Base-by-base conservation (phyloP, 2,329 filamentous ascomycete genomes). In the Claviceps sp. region DNA sequence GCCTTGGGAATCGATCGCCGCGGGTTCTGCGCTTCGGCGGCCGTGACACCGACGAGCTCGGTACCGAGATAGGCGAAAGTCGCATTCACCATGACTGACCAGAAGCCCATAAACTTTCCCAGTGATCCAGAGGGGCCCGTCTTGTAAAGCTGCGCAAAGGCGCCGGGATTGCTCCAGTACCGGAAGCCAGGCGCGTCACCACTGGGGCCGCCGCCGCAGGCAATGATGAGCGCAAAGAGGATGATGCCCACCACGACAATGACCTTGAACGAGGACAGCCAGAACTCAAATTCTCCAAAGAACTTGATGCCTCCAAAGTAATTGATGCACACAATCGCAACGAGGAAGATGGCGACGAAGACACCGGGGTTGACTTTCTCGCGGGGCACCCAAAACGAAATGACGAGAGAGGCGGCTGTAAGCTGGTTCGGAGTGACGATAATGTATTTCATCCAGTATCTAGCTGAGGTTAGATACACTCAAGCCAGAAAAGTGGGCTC, bases 401-500 rank as follows among this genome's bases (percentile, higher is more conserved):
- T 85, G 52, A 91, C 85, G 39, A 94, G 68, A 5, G 86, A 79
- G n/a, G 78, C 80, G 29, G 88, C 88, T 1, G 87, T 93, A 40
- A 94, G 71, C 64, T 94, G 87, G 62, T 93, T 93, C 1, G 88
- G 87, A 1, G 86, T 89, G 48, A 86, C 78, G 60, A 94, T 90
- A 64, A 93, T 86, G 65, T 93, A 93, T 79, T 90, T 77, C 68
- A 82, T 77, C 77, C 80, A 86, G 58, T 76, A 76, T 43, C 73
- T 75, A 29, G 4, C 3, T 29, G 29, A 29, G 29, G 29, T 29
- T 29, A 29, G 29, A 29, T 29, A 11, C 0, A 29, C 2, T 11
- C 4, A 29, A 29, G 29, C 29, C 3, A 22, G 9, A 44, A 16
- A 14, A 44, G 22, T 7, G 5, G 40, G 40, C 40, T n/a, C 22